phyloP scores from a whole-genome alignment of 208 protist species.

The Acanthamoeba castellanii region DNA sequence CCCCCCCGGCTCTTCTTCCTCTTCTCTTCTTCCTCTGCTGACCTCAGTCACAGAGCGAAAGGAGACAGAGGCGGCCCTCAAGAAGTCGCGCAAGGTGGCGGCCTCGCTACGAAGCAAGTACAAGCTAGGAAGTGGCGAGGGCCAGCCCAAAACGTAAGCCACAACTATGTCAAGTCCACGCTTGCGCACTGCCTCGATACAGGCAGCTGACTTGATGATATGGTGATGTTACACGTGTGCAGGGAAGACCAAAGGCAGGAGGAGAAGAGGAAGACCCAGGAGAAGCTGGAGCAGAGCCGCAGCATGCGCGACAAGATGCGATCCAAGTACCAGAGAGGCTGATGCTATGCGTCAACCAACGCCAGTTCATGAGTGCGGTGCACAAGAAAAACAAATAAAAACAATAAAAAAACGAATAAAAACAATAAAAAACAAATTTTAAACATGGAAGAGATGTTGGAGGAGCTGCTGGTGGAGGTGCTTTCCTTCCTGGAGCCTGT shows the following conservation, averaged over 20 bases:
- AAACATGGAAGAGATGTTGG: neutral
- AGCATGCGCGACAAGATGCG: conserved; percentile 16
- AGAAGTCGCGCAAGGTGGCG: conserved; percentile 22
- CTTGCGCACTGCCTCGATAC: neutral
- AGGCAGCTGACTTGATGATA: neutral
- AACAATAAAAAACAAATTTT: too few species aligned
- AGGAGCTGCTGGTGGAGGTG: neutral
- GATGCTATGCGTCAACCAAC: neutral
- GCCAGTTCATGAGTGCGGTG: too few species aligned
- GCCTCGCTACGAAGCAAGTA: conserved; percentile 20
- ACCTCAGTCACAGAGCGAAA: neutral
- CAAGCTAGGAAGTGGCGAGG: neutral
- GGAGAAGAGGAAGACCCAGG: neutral
- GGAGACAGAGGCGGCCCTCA: neutral
- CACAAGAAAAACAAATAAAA: too few species aligned
- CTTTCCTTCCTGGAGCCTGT: neutral
- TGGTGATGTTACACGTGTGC: neutral
- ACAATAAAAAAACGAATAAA: neutral
- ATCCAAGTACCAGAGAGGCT: conserved; percentile 46
- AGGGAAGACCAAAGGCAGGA: neutral
- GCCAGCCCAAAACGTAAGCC: neutral
- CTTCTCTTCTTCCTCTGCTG: neutral
- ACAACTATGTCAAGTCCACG: too few species aligned
- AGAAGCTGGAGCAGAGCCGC: conserved; percentile 10
- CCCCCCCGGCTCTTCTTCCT: neutral